phyloP scores from a whole-genome alignment of 768 basidiomycete genomes.

The Leucosporidium scottii region DNA sequence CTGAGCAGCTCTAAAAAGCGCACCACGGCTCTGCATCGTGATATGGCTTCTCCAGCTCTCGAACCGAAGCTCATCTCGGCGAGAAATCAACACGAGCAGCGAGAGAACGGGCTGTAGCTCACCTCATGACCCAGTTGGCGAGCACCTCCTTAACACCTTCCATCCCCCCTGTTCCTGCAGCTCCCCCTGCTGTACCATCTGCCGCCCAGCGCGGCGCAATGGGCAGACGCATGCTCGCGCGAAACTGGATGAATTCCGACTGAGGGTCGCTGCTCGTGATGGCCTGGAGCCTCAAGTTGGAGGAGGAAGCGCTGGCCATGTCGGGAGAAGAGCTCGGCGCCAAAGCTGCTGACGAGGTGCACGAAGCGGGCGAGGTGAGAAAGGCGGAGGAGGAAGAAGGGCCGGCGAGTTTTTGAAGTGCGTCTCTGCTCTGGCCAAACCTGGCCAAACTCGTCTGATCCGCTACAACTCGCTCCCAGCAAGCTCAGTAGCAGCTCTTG shows the following conservation, averaged over 20 bases:
- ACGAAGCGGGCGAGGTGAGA: no score
- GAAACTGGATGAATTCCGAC: slow-evolving; percentile 34
- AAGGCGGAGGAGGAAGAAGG: no score
- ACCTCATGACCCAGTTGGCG: slow-evolving; percentile 47
- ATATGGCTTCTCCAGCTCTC: neutral
- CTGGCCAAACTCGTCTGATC: no score
- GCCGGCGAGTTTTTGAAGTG: no score
- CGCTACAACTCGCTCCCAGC: no score
- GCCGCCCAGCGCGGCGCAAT: slow-evolving; percentile 30
- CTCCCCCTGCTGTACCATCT: slow-evolving; percentile 30
- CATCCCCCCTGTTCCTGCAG: slow-evolving; percentile 39
- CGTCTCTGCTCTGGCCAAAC: no score
- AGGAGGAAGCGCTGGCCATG: neutral
- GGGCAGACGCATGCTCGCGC: slow-evolving; percentile 33
- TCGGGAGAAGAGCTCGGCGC: no score
- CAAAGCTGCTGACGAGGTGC: no score
- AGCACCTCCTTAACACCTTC: slow-evolving; percentile 45
- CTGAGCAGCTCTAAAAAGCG: neutral
- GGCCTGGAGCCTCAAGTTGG: slow-evolving; percentile 5
- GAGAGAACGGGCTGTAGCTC: slow-evolving; percentile 19
- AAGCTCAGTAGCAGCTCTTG: neutral
- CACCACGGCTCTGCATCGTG: neutral
- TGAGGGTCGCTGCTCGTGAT: neutral
- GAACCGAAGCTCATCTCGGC: neutral
- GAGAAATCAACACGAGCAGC: neutral